Percentiles rank a stretch among this genome's conserved stretches.
Evolutionary conservation across 352 stramenopile species (phyloP).

Genomic region (Globisporangium acanthophoron): DNA sequence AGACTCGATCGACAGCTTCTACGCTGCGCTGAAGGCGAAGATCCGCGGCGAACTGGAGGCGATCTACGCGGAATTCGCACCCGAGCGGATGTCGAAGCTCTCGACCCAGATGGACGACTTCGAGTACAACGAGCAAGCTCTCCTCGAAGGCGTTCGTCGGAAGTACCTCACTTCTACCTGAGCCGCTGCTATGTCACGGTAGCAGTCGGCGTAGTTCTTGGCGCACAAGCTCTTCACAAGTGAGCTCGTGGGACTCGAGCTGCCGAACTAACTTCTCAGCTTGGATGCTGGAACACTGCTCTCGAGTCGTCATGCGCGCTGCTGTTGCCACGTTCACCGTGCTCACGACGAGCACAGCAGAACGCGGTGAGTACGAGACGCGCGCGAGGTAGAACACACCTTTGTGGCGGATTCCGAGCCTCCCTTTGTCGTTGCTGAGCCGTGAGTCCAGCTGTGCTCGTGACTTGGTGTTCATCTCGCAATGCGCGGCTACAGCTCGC

Average conservation of each 20-base stretch:
- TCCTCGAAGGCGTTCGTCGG: constrained; percentile 31
- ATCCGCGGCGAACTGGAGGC: constrained; percentile 23
- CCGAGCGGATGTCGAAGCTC: constrained; percentile 52
- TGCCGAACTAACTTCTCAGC: constrained; percentile 16
- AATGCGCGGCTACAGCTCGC: background rate
- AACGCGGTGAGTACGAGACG: constrained; percentile 2
- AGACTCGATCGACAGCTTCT: constrained; percentile 22
- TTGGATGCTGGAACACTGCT: background rate
- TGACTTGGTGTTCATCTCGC: background rate
- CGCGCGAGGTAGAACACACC: constrained; percentile 3
- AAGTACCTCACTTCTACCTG: constrained; percentile 35
- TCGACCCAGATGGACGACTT: constrained; percentile 41
- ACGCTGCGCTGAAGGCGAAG: constrained; percentile 16
- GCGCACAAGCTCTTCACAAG: constrained; percentile 8
- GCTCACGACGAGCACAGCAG: background rate
- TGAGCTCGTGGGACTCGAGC: constrained; percentile 15
- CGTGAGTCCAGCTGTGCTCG: constrained; percentile 7
- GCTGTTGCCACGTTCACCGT: background rate
- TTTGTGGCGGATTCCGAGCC: constrained; percentile 2
- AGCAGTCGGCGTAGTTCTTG: constrained; percentile 8
- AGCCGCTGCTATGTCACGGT: background rate
- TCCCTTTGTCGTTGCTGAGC: constrained; percentile 2
- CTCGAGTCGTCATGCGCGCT: background rate
- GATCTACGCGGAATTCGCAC: constrained; percentile 42
- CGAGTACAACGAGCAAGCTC: constrained; percentile 33